phyloP scores from a whole-genome alignment of 129 eudicot species.

The Dittrichia graveolens region DNA sequence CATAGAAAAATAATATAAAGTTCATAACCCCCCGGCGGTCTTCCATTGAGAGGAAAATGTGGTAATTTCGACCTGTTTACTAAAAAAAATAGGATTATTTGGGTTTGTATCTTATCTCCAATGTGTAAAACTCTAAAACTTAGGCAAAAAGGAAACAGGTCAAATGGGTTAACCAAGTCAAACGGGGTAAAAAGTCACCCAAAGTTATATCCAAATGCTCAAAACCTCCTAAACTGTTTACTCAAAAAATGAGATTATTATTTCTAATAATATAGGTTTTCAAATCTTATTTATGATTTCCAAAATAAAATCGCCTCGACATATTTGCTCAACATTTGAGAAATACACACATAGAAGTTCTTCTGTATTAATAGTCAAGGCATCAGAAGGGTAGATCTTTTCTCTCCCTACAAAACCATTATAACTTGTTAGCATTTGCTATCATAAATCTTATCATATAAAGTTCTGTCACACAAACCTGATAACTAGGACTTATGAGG shows the following conservation, averaged over 20 bases:
- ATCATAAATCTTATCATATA: neutral
- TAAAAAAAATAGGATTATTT: too few species aligned
- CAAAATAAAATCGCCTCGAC: constrained; percentile 31
- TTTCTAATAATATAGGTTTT: neutral
- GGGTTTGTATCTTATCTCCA: too few species aligned
- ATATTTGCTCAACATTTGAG: constrained; percentile 83
- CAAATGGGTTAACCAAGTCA: neutral
- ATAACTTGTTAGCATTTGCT: constrained; percentile 10
- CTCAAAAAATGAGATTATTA: neutral
- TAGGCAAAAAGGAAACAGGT: too few species aligned
- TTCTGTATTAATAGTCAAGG: constrained; percentile 74
- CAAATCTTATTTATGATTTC: neutral
- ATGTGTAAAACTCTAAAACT: too few species aligned
- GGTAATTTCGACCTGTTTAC: too few species aligned
- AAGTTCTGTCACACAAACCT: constrained; percentile 42
- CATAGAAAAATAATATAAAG: neutral
- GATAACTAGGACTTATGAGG: constrained; percentile 85
- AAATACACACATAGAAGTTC: constrained; percentile 78
- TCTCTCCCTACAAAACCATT: constrained; percentile 60
- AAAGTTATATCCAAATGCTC: neutral
- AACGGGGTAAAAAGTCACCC: neutral
- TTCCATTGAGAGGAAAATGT: too few species aligned
- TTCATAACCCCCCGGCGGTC: neutral
- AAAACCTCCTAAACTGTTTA: neutral
- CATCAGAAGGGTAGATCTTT: constrained; percentile 76